phyloP scores from a whole-genome alignment of 2,329 filamentous ascomycete species.

The Colletotrichum zoysiae region DNA sequence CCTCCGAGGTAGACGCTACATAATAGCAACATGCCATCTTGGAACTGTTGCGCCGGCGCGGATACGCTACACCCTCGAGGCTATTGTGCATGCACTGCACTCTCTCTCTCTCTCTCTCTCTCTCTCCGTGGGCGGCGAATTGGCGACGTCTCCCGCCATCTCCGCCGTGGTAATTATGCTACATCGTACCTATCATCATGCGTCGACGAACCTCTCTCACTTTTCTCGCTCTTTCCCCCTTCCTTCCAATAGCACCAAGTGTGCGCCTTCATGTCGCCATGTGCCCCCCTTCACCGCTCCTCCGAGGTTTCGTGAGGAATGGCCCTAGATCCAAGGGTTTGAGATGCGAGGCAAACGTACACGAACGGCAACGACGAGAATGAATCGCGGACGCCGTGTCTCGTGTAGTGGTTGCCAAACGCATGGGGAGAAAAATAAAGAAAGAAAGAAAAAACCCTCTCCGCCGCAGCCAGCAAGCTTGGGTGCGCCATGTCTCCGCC shows the following conservation, averaged over 20 bases:
- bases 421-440: background rate
- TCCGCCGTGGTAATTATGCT: background rate
- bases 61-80: background rate
- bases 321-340: conserved; percentile 1
- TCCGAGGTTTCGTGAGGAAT: conserved; percentile 14
- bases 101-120: too few species aligned
- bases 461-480: conserved; percentile 13
- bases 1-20: conserved; percentile 30
- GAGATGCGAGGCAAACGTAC: background rate
- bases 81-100: conserved; percentile 3
- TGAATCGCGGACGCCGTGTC: conserved; percentile 36
- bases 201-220: conserved; percentile 25
- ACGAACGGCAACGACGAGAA: conserved; percentile 3
- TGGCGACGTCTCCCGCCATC: conserved; percentile 18
- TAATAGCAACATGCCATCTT: background rate
- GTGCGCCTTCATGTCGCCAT: conserved; percentile 20
- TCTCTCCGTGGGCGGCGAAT: conserved; percentile 17
- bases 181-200: conserved; percentile 1
- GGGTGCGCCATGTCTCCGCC: conserved; percentile 30
- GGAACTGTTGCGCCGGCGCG: conserved; percentile 10
- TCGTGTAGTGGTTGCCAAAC: conserved; percentile 40
- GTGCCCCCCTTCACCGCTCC: conserved; percentile 29
- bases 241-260: conserved; percentile 6
- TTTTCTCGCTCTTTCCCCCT: background rate
- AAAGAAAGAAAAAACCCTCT: background rate